Evolutionary conservation across 352 stramenopile genomes (phyloP), one percentile per base, ranked within the genome.

Genomic region (Phytophthora podocarpi): DNA sequence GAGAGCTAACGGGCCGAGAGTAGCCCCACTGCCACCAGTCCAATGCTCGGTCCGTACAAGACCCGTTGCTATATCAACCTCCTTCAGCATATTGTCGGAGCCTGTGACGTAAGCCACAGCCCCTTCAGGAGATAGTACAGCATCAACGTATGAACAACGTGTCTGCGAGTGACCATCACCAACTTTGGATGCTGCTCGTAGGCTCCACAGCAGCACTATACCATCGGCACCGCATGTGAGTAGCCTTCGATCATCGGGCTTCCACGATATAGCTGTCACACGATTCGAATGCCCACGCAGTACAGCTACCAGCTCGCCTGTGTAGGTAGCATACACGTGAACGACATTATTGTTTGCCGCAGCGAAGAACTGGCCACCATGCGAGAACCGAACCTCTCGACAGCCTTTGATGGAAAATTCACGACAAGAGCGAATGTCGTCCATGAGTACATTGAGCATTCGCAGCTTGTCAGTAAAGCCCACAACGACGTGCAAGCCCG

Each of bases 381-480:
- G 80, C 37, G 83, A 92, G 67, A 98, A 98, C 11, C 85, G 78
- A 41, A 96, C 88, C 72, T 98, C 91, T 26, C 80, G 73, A 63
- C 95, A 98, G 3, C 76, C 73, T 65, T 98, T 98, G 66, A 98
- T 87, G 1, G 86, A 55, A 42, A 98, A 90, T 57, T 98, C 92
- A 5, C 93, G 87, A 37, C 90, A 97, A 27, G 86, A 69, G 0
- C 90, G 77, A 28, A 98, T 87, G 47, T 98, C 93, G 59, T 98
- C 93, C 85, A 98, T 97, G 16, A 98, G 73, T 18, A 98, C 86
- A 58, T 98, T 97, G 57, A 97, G 89, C 61, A 98, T 74, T 46
- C 94, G 90, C 21, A 98, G 71, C 52, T 98, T 98, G 74, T 98
- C 95, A 0, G 88, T 82, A 46, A 98, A 98, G 0, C 91, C 95